Conservation (phyloP, 805 yeast genomes). For the Barnettozyma salicaria region DNA sequence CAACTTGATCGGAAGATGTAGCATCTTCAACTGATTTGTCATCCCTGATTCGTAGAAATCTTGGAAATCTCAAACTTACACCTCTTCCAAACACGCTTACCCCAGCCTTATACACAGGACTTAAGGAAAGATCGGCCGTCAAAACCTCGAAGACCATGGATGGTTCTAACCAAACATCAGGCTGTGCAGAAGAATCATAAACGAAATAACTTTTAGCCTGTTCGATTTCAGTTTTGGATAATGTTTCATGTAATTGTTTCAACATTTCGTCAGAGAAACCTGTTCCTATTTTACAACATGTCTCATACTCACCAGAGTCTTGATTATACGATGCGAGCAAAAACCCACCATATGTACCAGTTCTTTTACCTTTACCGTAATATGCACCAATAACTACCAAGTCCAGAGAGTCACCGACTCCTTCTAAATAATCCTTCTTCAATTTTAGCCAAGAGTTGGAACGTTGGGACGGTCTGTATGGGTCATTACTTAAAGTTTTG, state of each 20-base stretch:
- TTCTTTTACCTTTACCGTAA: slow-evolving; percentile 88
- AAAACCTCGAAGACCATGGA: slow-evolving; percentile 76
- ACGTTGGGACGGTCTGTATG: slow-evolving; percentile 93
- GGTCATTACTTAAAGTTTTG: slow-evolving; percentile 74
- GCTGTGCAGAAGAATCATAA: slow-evolving; percentile 67
- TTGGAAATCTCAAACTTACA: slow-evolving; percentile 80
- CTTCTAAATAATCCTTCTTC: slow-evolving; percentile 90
- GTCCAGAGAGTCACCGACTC: slow-evolving; percentile 94
- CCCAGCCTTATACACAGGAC: slow-evolving; percentile 89
- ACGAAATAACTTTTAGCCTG: slow-evolving; percentile 63
- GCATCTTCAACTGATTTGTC: slow-evolving; percentile 86
- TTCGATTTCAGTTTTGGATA: slow-evolving; percentile 61
- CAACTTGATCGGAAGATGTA: slow-evolving; percentile 75
- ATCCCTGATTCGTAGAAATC: slow-evolving; percentile 77
- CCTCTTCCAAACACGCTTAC: slow-evolving; percentile 70
- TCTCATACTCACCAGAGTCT: slow-evolving; percentile 88
- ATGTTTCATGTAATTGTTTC: slow-evolving; percentile 47
- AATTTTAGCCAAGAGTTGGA: slow-evolving; percentile 93
- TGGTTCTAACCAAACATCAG: slow-evolving; percentile 96
- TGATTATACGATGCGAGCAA: slow-evolving; percentile 83
- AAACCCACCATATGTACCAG: slow-evolving; percentile 94
- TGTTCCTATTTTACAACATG: slow-evolving; percentile 95
- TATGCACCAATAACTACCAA: slow-evolving; percentile 92
- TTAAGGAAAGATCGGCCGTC: slow-evolving; percentile 84
- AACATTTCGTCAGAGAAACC: slow-evolving; percentile 89